Base-by-base conservation (phyloP, 148 eudicot genomes). In the Pharnaceum exiguum region DNA sequence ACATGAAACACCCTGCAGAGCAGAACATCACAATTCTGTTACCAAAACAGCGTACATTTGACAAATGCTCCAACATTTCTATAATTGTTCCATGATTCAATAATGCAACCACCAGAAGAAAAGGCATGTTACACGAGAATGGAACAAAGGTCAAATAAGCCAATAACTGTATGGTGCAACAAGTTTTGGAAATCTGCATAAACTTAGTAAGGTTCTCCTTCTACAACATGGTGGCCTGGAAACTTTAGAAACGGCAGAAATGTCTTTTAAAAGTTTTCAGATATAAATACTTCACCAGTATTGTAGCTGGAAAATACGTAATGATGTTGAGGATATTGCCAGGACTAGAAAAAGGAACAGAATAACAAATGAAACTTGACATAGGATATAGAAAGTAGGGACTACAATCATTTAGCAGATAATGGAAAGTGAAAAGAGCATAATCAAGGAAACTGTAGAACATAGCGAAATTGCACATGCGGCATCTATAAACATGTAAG, bases 1-100 rank as follows among this genome's bases (percentile, higher is more conserved):
- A 82, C 99, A 93, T 54, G 91, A 78, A 69, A 89, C 91, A 25
- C 99, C 99, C 99, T 93, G 95, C 39, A 63, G 12, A 46, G 51
- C 25, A 39, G 49, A 57, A 69, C 39, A 23, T 57, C 31, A 62
- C 35, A 62, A 37, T 42, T 13, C 32, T 40, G 40, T 63, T 63
- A 62, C 28, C 42, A 68, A 59, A 43, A 44, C 43, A 50, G 23
- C 26, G 42, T 29, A 52, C 16, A 44, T 43, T 39, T 51, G 43
- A 44, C 42, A 63, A n/a, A 9, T 5, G 11, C 25, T 24, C 49
- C 37, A 6, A 47, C 30, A 26, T 68, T 52, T 25, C 63, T 23
- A 57, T 39, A 66, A 44, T 35, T 57, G 50, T 49, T 5, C 52
- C 18, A 19, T 10, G 25, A 35, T 37, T 54, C 57, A 69, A 69